phyloP scores from a whole-genome alignment of 1,284 basidiomycete species.

The Paramarasmius palmivorus region DNA sequence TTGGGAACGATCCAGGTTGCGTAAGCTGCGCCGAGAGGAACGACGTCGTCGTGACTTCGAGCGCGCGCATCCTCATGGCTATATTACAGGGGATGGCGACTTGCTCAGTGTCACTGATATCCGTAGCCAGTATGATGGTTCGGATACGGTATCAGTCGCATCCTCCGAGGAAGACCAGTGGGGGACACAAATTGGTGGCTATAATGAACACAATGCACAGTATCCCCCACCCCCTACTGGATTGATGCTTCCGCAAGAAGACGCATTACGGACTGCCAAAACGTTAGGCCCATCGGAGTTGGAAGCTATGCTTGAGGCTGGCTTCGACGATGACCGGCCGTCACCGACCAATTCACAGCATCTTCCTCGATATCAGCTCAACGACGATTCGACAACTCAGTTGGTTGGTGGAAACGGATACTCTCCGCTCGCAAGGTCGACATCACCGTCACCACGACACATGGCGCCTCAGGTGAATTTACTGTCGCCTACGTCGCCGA shows the following conservation, averaged over 20 bases:
- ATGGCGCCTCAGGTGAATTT: constrained; percentile 28
- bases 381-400: constrained; percentile 46
- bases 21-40: constrained; percentile 91
- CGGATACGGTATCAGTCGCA: constrained; percentile 74
- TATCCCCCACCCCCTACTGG: constrained; percentile 85
- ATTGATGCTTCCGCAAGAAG: constrained; percentile 48
- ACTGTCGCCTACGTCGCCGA: constrained; percentile 50
- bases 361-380: constrained; percentile 61
- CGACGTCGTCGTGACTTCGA: constrained; percentile 81
- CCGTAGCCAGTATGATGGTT: constrained; percentile 68
- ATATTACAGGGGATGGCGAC: constrained; percentile 61
- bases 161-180: constrained; percentile 94
- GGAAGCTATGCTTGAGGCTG: constrained; percentile 86
- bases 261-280: constrained; percentile 50
- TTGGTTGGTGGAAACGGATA: constrained; percentile 52
- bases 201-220: constrained; percentile 81
- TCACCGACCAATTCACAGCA: constrained; percentile 42
- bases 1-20: constrained; percentile 96
- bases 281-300: constrained; percentile 76
- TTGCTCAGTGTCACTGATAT: constrained; percentile 56
- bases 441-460: constrained; percentile 38
- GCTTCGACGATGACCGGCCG: constrained; percentile 72
- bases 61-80: constrained; percentile 68
- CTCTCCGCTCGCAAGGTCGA: constrained; percentile 51
- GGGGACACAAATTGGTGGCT: constrained; percentile 84